Evolutionary conservation across 2,329 filamentous ascomycete genomes (phyloP), one percentile per base, ranked within the genome.

Genomic region (Aspergillus aculeatinus): DNA sequence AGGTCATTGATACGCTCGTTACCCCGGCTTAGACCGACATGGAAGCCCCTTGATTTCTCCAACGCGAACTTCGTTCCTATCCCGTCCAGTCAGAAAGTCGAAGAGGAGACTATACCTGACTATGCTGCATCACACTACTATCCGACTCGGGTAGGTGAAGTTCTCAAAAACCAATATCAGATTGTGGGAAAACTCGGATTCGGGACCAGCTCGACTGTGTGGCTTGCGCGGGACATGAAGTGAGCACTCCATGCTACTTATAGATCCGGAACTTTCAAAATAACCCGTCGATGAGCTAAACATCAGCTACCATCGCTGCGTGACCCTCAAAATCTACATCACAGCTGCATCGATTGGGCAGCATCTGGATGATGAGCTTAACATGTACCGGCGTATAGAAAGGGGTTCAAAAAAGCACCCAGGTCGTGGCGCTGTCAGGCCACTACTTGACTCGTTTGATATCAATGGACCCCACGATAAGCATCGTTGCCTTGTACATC

Each of bases 331-430:
- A 35, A 67, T 75, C 9, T 73, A 68, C 31, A 63, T 71, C 55
- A 61, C 70, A 31, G 61, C 71, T 60, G 33, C 63, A 42, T 70
- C 67, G 3, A 66, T 74, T 64, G 71, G 68, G 1, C 60, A 69
- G 42, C 67, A 70, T 48, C 2, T 72, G n/a, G 68, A 74, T 51
- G 31, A 77, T 16, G 80, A 82, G 65, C 63, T 80, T 11, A 64
- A 69, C 3, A 80, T 81, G n/a, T 81, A 82, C 52, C 73, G 74
- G 62, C 72, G 70, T 23, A 76, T 82, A 2, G 68, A 72, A 21
- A 51, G 31, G 54, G 60, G 51, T 10, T 58, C 69, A 2, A 52
- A 50, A 51, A 49, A 21, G 12, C 73, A 77, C 57, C 69, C 70
- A n/a, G 75, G 75, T 21, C 67, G 63, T 12, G 59, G 61, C 5